Conservation (phyloP, 345 rosid genomes). For the Eucalyptus leucophloia region DNA sequence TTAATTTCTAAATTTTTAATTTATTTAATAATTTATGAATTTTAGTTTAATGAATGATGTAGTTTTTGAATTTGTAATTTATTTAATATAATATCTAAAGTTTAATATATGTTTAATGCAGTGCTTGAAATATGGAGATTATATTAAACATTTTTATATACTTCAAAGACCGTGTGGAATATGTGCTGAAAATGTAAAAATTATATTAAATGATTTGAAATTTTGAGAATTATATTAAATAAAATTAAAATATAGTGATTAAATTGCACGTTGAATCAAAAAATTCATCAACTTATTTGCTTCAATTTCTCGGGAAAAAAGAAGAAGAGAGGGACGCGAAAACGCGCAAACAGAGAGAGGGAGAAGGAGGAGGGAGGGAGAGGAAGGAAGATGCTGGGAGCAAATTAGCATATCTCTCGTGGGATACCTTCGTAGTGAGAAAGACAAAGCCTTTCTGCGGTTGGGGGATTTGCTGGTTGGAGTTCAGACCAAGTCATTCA, state of each 20-base stretch:
- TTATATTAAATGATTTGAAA: too few species aligned
- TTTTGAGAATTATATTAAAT: too few species aligned
- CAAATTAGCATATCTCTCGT: neutral
- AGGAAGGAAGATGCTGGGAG: neutral
- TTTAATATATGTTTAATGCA: rapidly evolving
- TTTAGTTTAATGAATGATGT: too few species aligned
- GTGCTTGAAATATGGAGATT: rapidly evolving
- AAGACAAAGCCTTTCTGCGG: neutral
- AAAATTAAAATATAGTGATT: too few species aligned
- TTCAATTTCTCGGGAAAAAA: neutral
- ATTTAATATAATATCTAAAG: too few species aligned
- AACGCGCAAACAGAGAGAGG: neutral
- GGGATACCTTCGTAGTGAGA: neutral
- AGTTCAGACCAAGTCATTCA: neutral
- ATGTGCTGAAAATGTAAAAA: rapidly evolving
- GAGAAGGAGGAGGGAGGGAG: too few species aligned
- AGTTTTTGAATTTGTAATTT: too few species aligned
- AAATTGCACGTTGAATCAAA: too few species aligned
- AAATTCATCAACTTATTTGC: too few species aligned
- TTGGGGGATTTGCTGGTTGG: neutral
- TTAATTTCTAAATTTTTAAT: too few species aligned
- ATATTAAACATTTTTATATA: too few species aligned
- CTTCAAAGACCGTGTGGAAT: rapidly evolving
- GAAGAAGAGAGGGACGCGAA: neutral
- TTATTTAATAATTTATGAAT: too few species aligned